These are phyloP conservation scores for Nemania sp. DNA, from an alignment of 2,329 filamentous ascomycete species.

Conservation along the genomic window DNA sequence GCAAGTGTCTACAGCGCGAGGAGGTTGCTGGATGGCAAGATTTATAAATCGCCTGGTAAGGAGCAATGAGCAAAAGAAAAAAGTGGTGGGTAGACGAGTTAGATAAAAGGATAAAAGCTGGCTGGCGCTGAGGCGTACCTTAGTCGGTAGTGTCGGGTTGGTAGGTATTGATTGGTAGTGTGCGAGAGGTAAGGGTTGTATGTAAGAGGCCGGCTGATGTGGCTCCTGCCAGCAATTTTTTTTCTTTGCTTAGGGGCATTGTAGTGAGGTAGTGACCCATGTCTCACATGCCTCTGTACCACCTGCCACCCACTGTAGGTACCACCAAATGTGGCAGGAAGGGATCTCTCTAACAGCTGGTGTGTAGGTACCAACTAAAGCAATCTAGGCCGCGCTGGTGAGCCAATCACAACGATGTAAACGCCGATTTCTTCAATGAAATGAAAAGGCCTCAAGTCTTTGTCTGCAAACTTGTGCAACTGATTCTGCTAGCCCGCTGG, in stretches of 20 bases:
- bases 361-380: not conserved
- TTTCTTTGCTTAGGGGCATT: constrained; percentile 3
- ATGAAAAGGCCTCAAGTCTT: too few relatives aligned
- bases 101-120: constrained; percentile 10
- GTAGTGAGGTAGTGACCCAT: not conserved
- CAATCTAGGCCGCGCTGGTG: not conserved
- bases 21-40: constrained; percentile 6
- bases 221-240: constrained; percentile 10
- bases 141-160: too few relatives aligned
- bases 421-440: too few relatives aligned
- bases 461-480: too few relatives aligned
- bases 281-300: not conserved
- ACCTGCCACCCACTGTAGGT: not conserved
- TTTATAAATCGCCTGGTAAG: constrained; percentile 6
- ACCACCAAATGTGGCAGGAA: not conserved
- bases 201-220: constrained; percentile 7
- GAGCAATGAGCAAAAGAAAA: constrained; percentile 3
- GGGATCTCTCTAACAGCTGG: too few relatives aligned
- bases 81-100: too few relatives aligned
- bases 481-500: too few relatives aligned
- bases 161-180: too few relatives aligned
- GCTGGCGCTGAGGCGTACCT: not conserved
- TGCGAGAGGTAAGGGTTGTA: too few relatives aligned
- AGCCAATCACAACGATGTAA: too few relatives aligned
- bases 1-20: constrained; percentile 1